Conservation (phyloP, 1,284 basidiomycete genomes). For the Cryptococcus hybrid region DNA sequence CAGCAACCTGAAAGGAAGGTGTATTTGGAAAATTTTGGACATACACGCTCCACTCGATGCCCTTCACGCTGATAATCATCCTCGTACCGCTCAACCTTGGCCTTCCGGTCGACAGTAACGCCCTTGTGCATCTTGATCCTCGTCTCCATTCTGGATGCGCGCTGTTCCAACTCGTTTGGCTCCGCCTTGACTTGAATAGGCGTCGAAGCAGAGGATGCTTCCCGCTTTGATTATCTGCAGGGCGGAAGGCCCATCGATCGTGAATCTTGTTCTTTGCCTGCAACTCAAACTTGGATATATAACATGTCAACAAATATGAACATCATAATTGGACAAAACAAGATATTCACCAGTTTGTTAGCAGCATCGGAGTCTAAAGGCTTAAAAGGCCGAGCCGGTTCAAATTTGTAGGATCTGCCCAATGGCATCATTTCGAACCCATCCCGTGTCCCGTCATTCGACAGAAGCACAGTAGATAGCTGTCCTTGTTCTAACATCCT, state of each 20-base stretch:
- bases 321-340: background rate
- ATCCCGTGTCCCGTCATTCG: slow-evolving; percentile 35
- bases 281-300: slow-evolving; percentile 32
- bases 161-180: slow-evolving; percentile 16
- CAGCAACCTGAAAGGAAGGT: background rate
- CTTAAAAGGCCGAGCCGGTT: slow-evolving; percentile 44
- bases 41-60: slow-evolving; percentile 30
- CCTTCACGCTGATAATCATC: slow-evolving; percentile 41
- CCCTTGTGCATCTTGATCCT: slow-evolving; percentile 25
- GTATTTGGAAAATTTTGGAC: background rate
- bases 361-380: slow-evolving; percentile 42
- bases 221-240: slow-evolving; percentile 5
- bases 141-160: slow-evolving; percentile 30
- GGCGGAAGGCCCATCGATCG: slow-evolving; percentile 42
- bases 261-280: slow-evolving; percentile 41
- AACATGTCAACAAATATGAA: slow-evolving; percentile 1
- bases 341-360: slow-evolving; percentile 34
- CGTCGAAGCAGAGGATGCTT: background rate
- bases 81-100: slow-evolving; percentile 32
- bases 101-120: slow-evolving; percentile 6
- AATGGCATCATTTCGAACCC: slow-evolving; percentile 42
- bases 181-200: slow-evolving; percentile 18
- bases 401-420: slow-evolving; percentile 42
- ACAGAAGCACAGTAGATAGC: slow-evolving; percentile 36
- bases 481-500: slow-evolving; percentile 32